phyloP scores from a whole-genome alignment of 352 stramenopile species.

The Globisporangium okanoganense region DNA sequence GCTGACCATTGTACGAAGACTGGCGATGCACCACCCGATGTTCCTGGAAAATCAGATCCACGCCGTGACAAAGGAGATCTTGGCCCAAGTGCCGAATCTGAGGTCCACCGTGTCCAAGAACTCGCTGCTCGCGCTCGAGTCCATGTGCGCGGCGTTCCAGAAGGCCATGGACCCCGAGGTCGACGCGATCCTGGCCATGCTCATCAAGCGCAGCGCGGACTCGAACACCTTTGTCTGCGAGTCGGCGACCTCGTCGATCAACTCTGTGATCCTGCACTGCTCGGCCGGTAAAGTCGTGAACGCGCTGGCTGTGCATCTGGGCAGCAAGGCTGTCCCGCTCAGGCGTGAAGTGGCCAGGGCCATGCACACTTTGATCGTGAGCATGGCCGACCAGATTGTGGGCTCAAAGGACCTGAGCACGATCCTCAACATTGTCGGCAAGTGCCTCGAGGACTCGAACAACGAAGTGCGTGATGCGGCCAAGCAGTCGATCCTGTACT shows the following conservation, averaged over 20 bases:
- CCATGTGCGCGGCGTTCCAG: constrained; percentile 41
- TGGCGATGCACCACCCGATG: constrained; percentile 44
- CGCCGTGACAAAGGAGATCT: constrained; percentile 36
- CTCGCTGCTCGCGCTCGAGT: constrained; percentile 63
- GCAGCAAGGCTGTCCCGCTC: constrained; percentile 46
- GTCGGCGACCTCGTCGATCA: constrained; percentile 38
- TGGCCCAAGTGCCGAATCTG: constrained; percentile 64
- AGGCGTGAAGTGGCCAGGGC: constrained; percentile 55
- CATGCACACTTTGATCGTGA: constrained; percentile 47
- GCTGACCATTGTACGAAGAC: constrained; percentile 49
- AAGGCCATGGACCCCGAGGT: constrained; percentile 55
- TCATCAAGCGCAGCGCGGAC: constrained; percentile 65
- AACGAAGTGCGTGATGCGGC: constrained; percentile 70
- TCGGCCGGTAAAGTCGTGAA: constrained; percentile 41
- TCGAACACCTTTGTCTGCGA: constrained; percentile 79
- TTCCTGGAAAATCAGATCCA: constrained; percentile 50
- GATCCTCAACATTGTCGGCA: constrained; percentile 47
- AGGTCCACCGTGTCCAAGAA: constrained; percentile 76
- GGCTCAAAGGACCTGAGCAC: constrained; percentile 33
- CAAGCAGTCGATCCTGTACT: constrained; percentile 57
- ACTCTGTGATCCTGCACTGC: constrained; percentile 52
- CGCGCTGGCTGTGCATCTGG: constrained; percentile 35
- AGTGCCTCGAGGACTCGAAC: constrained; percentile 67
- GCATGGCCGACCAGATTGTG: constrained; percentile 28
- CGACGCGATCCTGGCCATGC: constrained; percentile 48